Evolutionary conservation across 495 filamentous ascomycete genomes (phyloP), one percentile per base, ranked within the genome.

Genomic region (Amphirosellinia nigrospora): DNA sequence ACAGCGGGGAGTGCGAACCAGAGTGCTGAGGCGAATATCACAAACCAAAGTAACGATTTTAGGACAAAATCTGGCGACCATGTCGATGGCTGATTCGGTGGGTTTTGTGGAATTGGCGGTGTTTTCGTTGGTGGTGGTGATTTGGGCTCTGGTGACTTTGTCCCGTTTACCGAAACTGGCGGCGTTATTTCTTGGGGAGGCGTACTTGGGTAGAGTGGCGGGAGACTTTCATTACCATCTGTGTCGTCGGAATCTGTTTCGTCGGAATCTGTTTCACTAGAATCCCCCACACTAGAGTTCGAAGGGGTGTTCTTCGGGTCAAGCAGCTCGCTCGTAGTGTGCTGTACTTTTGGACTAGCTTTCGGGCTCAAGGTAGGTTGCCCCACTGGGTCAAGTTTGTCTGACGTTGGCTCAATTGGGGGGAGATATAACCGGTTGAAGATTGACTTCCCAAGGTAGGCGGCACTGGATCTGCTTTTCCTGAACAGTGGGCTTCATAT

Each of bases 1-100:
- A 52, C 26, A 7, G 38, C 13, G 16, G 67, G 36, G 9, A 69
- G 67, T 26, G 9, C 34, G 8, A 52, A 1, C 67, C 45, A 64
- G n/a, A 64, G 7, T 34, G 30, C 23, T 0, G 41, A 52, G 16
- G 30, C n/a, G 23, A 69, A 30, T 11, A 11, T 43, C 2, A 59
- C 11, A 9, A 69, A 59, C 11, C 9, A 69, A 69, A 11, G 64
- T 8, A 19, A 56, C 3, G 2, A 52, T 26, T 13, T 28, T 4
- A 26, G 3, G 16, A 61, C 36, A 16, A 50, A 26, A 41, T 28
- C 56, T 13, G 34, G 21, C 3, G 32, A 28, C 41, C n/a, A 52
- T 39, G 16, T 21, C 66, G n/a, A 50, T 58, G 30, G n/a, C 10
- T 53, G 50, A 8, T 23, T 23, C 13, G 30, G 4, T 28, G 66